A percentile compares a stretch with the other conserved stretches of the same genome.
Evolutionary conservation across 768 basidiomycete genomes (phyloP).

Genomic region (Solioccasus polychromus): DNA sequence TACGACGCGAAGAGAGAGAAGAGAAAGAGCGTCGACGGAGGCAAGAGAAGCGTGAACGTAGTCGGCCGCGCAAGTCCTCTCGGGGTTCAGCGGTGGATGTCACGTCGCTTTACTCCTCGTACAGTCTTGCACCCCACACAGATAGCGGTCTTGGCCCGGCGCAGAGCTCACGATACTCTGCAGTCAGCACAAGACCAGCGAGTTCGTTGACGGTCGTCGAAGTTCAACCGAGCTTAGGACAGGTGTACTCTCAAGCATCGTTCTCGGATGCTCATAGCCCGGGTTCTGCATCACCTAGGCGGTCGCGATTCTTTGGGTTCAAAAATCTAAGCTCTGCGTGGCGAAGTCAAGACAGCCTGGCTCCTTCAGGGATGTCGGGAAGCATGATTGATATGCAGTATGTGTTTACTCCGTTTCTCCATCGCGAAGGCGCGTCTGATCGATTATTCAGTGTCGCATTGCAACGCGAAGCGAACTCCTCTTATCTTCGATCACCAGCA

Average conservation of each 20-base stretch:
- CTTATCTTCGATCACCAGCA: slow-evolving; percentile 29
- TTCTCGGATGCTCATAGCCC: slow-evolving; percentile 79
- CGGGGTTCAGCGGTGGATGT: slow-evolving; percentile 69
- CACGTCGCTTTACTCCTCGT: slow-evolving; percentile 67
- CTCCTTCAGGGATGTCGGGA: slow-evolving; percentile 77
- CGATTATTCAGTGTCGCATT: slow-evolving; percentile 60
- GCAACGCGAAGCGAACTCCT: slow-evolving; percentile 55
- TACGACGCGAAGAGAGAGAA: slow-evolving; percentile 75
- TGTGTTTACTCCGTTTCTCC: slow-evolving; percentile 32
- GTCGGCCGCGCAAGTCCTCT: slow-evolving; percentile 67
- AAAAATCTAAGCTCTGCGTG: slow-evolving; percentile 68
- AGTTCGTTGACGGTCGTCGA: slow-evolving; percentile 61
- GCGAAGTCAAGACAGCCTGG: slow-evolving; percentile 79
- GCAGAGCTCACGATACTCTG: slow-evolving; percentile 61
- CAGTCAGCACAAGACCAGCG: slow-evolving; percentile 53
- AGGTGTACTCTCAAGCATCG: slow-evolving; percentile 73
- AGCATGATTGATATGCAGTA: slow-evolving; percentile 95
- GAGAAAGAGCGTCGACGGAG: slow-evolving; percentile 66
- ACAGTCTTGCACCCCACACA: slow-evolving; percentile 51
- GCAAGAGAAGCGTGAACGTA: slow-evolving; percentile 59
- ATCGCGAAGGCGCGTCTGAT: slow-evolving; percentile 5
- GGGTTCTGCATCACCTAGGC: slow-evolving; percentile 62
- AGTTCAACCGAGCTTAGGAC: slow-evolving; percentile 54
- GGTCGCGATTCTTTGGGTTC: slow-evolving; percentile 76
- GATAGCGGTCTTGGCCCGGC: slow-evolving; percentile 57